These are phyloP conservation scores for Pterocarpus santalinus DNA, from an alignment of 306 rosid species.

Conservation along the genomic window DNA sequence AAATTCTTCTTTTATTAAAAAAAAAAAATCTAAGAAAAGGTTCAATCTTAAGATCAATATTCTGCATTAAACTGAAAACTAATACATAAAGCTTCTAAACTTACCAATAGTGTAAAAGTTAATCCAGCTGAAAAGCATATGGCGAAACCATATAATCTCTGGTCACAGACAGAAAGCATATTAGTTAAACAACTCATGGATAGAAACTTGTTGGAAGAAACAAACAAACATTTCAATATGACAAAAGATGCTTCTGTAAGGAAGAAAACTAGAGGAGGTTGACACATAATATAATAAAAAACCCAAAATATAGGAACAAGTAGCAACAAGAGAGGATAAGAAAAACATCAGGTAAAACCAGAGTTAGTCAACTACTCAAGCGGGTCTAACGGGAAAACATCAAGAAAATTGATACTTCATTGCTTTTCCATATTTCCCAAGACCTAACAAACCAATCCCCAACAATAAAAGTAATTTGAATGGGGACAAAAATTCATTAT, in stretches of 20 bases:
- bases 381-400: slow-evolving; percentile 4
- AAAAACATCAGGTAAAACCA: slow-evolving; percentile 21
- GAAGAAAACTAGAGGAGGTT: slow-evolving; percentile 37
- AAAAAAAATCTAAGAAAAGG: not conserved
- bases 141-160: slow-evolving; percentile 91
- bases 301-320: slow-evolving; percentile 4
- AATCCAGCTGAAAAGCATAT: slow-evolving; percentile 88
- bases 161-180: slow-evolving; percentile 44
- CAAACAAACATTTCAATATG: slow-evolving; percentile 34
- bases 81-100: slow-evolving; percentile 46
- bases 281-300: slow-evolving; percentile 12
- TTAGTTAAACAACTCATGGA: slow-evolving; percentile 39
- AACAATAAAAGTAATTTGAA: not conserved
- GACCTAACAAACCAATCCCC: slow-evolving; percentile 3
- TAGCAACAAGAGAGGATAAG: slow-evolving; percentile 18
- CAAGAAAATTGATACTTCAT: not conserved
- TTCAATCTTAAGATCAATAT: slow-evolving; percentile 17
- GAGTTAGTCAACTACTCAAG: slow-evolving; percentile 26
- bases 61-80: slow-evolving; percentile 11
- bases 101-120: slow-evolving; percentile 85
- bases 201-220: slow-evolving; percentile 28
- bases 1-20: too few relatives aligned
- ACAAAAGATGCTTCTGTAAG: not conserved
- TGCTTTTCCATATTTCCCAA: not conserved
- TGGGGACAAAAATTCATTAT: not conserved